Conservation (phyloP, 371 early-diverging fungal genomes). For the Mucor irregularis region DNA sequence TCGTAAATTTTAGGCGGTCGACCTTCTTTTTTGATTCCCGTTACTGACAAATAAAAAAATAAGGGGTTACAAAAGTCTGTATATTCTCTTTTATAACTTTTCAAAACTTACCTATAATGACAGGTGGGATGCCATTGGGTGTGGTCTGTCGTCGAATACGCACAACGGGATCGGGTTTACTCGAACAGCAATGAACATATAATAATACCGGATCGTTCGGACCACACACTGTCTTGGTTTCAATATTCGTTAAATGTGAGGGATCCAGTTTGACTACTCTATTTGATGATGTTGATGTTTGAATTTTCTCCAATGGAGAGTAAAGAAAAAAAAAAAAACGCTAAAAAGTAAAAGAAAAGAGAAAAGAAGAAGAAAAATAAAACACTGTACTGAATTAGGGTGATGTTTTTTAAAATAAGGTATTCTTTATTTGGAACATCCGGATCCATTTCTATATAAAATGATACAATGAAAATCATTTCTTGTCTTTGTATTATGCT, state of each 20-base stretch:
- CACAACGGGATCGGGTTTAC: conserved; percentile 35
- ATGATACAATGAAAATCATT: no score
- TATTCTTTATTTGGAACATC: no score
- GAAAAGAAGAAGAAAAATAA: no score
- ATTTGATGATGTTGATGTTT: no score
- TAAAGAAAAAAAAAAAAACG: conserved; percentile 1
- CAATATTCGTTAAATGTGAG: conserved; percentile 7
- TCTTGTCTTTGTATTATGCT: no score
- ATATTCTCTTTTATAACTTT: no score
- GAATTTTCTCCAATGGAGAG: background rate
- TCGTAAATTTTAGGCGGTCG: conserved; percentile 14
- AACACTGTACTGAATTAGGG: no score
- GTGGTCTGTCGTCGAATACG: conserved; percentile 39
- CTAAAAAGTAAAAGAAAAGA: background rate
- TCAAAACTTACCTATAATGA: conserved; percentile 47
- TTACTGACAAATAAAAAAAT: conserved; percentile 2
- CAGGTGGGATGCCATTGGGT: conserved; percentile 32
- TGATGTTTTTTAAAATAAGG: no score
- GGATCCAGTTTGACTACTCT: conserved; percentile 16
- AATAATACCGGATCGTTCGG: conserved; percentile 37
- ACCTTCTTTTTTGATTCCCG: conserved; percentile 19
- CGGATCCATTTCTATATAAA: no score
- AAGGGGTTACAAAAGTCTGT: background rate
- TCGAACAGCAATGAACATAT: conserved; percentile 35
- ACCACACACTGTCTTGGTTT: conserved; percentile 20